Base-by-base conservation (phyloP, 1,284 basidiomycete genomes). In the Ganoderma sinense region DNA sequence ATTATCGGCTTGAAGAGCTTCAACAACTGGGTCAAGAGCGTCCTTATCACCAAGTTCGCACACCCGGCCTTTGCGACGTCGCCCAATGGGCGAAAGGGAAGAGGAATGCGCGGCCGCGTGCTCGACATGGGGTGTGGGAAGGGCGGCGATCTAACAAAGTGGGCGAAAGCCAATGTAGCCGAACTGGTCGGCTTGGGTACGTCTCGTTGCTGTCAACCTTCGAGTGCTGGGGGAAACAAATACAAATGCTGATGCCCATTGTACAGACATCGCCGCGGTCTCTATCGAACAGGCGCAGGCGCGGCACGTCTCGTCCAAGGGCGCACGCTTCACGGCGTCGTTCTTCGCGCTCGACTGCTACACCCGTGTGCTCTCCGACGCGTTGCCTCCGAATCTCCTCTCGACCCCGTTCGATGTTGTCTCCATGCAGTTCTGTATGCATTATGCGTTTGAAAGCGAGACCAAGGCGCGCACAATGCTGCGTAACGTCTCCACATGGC, bases 341-440 rank as follows among this genome's bases (percentile, higher is more conserved):
- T 99, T 99, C 78, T 93, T 89, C 70, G 89, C 95, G 2, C 83
- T 97, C 59, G 98, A 99, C 81, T 99, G 97, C 80, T 99, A 95
- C 79, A 86, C 87, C 14, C 86, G 92, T 72, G 84, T 92, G 1
- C 85, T 99, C 55, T 85, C 87, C 11, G 88, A 89, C 60, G 90
- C 87, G 20, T 87, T 98, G n/a, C 85, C 93, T 0, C 85, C 86
- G 0, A 83, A 87, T 18, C 83, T 88, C 73, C 83, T 86, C 71
- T 87, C 78, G 5, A 75, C 85, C 40, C 91, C 89, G 14, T 98
- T 98, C 79, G 97, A 99, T 80, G 95, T 95, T 63, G 96, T 99
- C 26, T 94, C 95, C 2, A 94, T 99, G 93, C 98, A 99, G 80
- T 99, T 99, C 81, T 99, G 97, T 82, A 98, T 99, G 95, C 98